A percentile compares a stretch with the other conserved stretches of the same genome.
Evolutionary conservation across 352 stramenopile genomes (phyloP).

Genomic region (Phytophthora cajani): DNA sequence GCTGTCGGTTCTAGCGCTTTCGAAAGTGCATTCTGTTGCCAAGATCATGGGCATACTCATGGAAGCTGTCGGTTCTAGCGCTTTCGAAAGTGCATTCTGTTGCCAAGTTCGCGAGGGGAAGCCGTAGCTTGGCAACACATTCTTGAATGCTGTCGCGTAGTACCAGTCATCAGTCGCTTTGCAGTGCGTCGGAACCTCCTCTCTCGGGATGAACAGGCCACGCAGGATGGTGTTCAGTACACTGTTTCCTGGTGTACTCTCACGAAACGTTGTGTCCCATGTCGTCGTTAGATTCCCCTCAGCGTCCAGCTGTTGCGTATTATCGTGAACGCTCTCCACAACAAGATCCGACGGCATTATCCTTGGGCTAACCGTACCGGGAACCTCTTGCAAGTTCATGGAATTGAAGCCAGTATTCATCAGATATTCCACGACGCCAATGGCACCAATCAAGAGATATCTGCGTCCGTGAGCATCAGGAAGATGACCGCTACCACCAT

Average conservation of each 20-base stretch:
- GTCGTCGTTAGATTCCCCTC: constrained; percentile 3
- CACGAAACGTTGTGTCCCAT: constrained; percentile 8
- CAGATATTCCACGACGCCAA: constrained; percentile 16
- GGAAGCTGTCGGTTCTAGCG: constrained; percentile 3
- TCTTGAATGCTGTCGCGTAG: constrained; percentile 3
- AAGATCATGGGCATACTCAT: constrained; percentile 15
- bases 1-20: constrained; percentile 6
- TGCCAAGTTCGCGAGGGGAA: constrained; percentile 17
- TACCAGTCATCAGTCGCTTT: not conserved
- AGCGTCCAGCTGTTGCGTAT: not conserved
- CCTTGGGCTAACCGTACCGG: not conserved
- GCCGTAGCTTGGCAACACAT: constrained; percentile 7
- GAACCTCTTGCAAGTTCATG: constrained; percentile 18
- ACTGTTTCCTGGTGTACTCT: constrained; percentile 7
- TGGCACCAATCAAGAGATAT: constrained; percentile 4
- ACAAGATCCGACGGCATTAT: constrained; percentile 9
- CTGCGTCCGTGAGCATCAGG: constrained; percentile 4
- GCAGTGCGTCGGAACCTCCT: constrained; percentile 7
- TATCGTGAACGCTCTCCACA: constrained; percentile 7
- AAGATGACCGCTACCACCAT: constrained; percentile 17
- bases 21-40: constrained; percentile 13
- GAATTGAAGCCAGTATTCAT: constrained; percentile 26
- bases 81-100: constrained; percentile 8
- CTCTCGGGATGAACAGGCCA: constrained; percentile 7
- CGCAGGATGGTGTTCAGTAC: constrained; percentile 12